These are phyloP conservation scores for Sphenostylis stenocarpa DNA, from an alignment of 306 rosid species.

Conservation along the genomic window DNA sequence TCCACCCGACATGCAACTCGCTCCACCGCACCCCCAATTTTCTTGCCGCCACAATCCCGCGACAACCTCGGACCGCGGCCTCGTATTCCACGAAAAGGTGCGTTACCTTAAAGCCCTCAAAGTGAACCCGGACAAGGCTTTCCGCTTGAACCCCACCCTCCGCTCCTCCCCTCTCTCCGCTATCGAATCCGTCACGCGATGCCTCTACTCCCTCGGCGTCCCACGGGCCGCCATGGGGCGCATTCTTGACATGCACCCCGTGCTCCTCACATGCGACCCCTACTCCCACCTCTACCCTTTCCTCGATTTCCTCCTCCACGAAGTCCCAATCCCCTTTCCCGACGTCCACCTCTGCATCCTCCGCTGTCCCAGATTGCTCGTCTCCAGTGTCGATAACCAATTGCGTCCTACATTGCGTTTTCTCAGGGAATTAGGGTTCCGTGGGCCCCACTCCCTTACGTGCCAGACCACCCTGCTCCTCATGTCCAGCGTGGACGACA, in stretches of 20 bases:
- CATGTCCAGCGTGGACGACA: constrained; percentile 41
- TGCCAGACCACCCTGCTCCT: constrained; percentile 40
- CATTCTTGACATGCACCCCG: constrained; percentile 78
- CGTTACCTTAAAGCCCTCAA: constrained; percentile 63
- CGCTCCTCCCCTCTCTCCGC: constrained; percentile 57
- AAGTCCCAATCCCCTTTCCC: constrained; percentile 59
- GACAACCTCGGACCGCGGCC: constrained; percentile 47
- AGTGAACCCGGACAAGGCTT: constrained; percentile 61
- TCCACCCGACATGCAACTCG: not conserved
- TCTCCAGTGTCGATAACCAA: constrained; percentile 50
- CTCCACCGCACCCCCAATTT: not conserved
- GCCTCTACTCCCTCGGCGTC: constrained; percentile 73
- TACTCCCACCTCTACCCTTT: constrained; percentile 64
- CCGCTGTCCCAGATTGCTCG: constrained; percentile 75
- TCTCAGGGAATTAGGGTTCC: constrained; percentile 39
- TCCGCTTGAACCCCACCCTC: constrained; percentile 57
- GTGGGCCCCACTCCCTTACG: constrained; percentile 34
- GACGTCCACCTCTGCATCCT: constrained; percentile 53
- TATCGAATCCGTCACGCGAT: constrained; percentile 56
- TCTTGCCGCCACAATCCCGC: constrained; percentile 32
- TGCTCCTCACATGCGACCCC: constrained; percentile 74
- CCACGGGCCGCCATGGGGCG: constrained; percentile 57
- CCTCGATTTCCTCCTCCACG: constrained; percentile 73
- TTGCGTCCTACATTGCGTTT: constrained; percentile 39
- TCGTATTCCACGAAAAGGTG: constrained; percentile 70